phyloP scores from a whole-genome alignment of 2,329 filamentous ascomycete genomes.

The Fusarium heterosporum region DNA sequence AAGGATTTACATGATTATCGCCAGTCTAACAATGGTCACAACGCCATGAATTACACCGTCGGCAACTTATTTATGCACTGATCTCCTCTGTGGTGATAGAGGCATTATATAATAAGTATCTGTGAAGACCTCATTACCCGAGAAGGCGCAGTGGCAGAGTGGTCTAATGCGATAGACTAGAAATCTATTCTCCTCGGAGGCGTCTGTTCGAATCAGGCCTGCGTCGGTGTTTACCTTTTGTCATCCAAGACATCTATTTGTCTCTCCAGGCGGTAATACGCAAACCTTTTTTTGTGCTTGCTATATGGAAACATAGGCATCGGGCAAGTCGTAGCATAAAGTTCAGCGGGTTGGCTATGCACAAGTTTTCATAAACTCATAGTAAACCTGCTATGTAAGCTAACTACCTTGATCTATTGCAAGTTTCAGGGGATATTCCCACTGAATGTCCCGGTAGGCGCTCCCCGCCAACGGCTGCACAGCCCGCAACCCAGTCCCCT shows the following conservation, averaged over 20 bases:
- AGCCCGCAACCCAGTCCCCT: slow-evolving; percentile 1
- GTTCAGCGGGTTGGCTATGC: neutral
- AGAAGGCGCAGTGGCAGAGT: slow-evolving; percentile 36
- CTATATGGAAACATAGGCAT: neutral
- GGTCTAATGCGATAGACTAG: slow-evolving; percentile 40
- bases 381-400: neutral
- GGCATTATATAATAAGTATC: too few relatives aligned
- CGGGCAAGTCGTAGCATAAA: neutral
- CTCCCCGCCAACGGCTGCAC: slow-evolving; percentile 15
- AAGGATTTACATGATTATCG: neutral
- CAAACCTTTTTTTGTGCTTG: neutral
- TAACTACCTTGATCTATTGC: neutral
- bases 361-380: neutral
- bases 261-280: neutral
- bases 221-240: slow-evolving; percentile 27
- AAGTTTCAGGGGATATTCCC: slow-evolving; percentile 15
- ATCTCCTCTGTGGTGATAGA: too few relatives aligned
- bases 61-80: too few relatives aligned
- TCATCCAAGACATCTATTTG: too few relatives aligned
- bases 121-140: neutral
- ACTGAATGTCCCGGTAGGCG: neutral
- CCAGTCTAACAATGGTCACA: neutral
- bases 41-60: neutral
- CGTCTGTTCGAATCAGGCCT: slow-evolving; percentile 39
- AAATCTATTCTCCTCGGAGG: slow-evolving; percentile 39